Evolutionary conservation across 1,284 basidiomycete species (phyloP).

Genomic region (Trametes sp.): DNA sequence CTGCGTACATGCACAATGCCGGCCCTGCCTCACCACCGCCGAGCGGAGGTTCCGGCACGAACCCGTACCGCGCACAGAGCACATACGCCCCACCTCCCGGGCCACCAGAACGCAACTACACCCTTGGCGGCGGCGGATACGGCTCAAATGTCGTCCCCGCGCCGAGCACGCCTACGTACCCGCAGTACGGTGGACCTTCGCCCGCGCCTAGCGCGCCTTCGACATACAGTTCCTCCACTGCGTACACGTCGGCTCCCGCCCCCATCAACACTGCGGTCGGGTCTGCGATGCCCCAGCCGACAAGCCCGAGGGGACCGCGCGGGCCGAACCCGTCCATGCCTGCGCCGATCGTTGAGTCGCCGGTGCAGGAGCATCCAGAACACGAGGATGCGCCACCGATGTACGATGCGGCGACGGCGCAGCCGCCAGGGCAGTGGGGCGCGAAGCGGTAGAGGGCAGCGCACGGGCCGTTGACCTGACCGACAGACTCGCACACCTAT

Average conservation of each 20-base stretch:
- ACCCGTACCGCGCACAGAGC: constrained; percentile 39
- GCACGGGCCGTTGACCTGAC: neutral
- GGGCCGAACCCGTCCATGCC: constrained; percentile 21
- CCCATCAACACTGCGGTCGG: constrained; percentile 33
- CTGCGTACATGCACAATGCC: constrained; percentile 38
- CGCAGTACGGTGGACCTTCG: constrained; percentile 30
- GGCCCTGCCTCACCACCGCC: constrained; percentile 32
- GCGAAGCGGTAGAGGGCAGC: constrained; percentile 43
- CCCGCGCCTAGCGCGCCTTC: constrained; percentile 31
- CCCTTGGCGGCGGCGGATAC: constrained; percentile 65
- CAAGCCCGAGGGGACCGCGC: constrained; percentile 34
- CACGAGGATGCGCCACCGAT: constrained; percentile 60
- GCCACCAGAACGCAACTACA: constrained; percentile 59
- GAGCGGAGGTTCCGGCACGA: constrained; percentile 32
- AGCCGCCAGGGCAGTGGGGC: constrained; percentile 58
- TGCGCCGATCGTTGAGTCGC: constrained; percentile 29
- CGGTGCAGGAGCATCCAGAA: constrained; percentile 25
- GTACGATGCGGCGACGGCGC: constrained; percentile 65
- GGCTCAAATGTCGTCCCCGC: constrained; percentile 53
- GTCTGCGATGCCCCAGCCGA: constrained; percentile 21
- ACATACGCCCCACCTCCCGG: constrained; percentile 39
- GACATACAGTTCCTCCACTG: constrained; percentile 30
- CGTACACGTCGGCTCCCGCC: constrained; percentile 29
- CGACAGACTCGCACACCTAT: neutral
- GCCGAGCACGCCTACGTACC: constrained; percentile 23